Percentiles rank a stretch among this genome's conserved stretches.
Evolutionary conservation across 2,329 filamentous ascomycete genomes (phyloP).

Genomic region (Alternaria sp.): DNA sequence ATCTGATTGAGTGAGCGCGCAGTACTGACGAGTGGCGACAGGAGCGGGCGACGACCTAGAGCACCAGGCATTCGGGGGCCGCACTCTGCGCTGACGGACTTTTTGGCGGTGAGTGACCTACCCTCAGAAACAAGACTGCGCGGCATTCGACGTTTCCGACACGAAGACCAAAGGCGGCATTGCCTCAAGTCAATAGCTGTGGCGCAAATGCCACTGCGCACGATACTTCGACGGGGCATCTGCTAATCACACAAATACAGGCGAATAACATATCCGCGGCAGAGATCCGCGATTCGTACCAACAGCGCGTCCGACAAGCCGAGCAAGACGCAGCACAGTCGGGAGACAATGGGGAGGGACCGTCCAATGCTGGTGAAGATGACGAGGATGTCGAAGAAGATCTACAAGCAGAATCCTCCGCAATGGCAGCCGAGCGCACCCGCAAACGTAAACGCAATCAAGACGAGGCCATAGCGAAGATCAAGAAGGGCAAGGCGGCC

Average conservation of each 20-base stretch:
- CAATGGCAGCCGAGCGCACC: conserved; percentile 54
- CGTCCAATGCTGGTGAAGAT: conserved; percentile 48
- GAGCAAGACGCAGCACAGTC: conserved; percentile 50
- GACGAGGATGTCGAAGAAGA: conserved; percentile 47
- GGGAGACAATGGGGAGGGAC: conserved; percentile 49
- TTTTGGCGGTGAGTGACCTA: conserved; percentile 64
- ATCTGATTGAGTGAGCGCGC: background rate
- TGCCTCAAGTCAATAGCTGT: background rate
- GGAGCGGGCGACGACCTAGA: conserved; percentile 52
- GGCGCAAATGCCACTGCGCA: background rate
- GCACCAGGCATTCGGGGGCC: conserved; percentile 62
- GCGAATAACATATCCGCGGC: conserved; percentile 76
- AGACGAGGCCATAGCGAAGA: conserved; percentile 57
- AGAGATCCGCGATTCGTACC: conserved; percentile 68
- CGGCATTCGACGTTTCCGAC: background rate
- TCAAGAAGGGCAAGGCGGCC: conserved; percentile 60
- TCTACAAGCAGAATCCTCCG: conserved; percentile 48
- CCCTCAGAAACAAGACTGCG: background rate
- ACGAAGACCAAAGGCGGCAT: background rate
- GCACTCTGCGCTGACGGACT: conserved; percentile 73
- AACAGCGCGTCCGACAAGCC: conserved; percentile 61
- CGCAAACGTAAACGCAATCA: conserved; percentile 67
- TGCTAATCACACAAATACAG: conserved; percentile 47
- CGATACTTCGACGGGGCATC: background rate
- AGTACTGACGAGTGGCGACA: conserved; percentile 36